Evolutionary conservation across 306 rosid genomes (phyloP).

Genomic region (Begonia masoniana): DNA sequence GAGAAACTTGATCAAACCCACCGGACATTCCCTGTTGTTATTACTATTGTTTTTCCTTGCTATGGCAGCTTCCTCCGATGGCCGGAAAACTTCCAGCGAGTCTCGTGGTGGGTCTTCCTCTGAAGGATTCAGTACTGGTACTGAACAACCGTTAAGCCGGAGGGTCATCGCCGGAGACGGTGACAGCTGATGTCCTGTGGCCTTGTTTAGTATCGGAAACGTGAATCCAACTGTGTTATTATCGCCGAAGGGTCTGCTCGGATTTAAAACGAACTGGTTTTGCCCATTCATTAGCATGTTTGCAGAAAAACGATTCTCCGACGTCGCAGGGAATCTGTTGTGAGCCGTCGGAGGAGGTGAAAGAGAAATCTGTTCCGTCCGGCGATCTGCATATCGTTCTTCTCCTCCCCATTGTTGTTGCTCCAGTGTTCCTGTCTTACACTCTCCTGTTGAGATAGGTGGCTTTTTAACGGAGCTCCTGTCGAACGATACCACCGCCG

Average conservation of each 20-base stretch:
- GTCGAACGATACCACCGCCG: too few species aligned
- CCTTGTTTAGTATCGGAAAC: constrained; percentile 48
- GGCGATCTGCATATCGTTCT: too few species aligned
- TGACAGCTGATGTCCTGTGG: background rate
- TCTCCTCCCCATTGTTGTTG: too few species aligned
- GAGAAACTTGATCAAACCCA: constrained; percentile 13
- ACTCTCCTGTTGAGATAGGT: too few species aligned
- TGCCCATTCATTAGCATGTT: constrained; percentile 10
- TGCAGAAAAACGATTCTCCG: constrained; percentile 11
- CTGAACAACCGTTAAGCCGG: constrained; percentile 1
- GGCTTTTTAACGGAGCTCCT: too few species aligned
- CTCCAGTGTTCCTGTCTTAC: too few species aligned
- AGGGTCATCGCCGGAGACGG: background rate
- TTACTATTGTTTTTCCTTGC: background rate
- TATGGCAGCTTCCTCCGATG: constrained; percentile 14
- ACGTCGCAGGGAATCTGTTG: constrained; percentile 10
- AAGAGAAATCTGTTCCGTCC: too few species aligned
- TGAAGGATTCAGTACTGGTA: background rate
- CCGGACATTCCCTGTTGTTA: background rate
- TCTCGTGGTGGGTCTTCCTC: constrained; percentile 34
- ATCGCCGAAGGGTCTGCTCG: constrained; percentile 14
- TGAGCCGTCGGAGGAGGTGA: background rate
- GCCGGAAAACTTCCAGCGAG: constrained; percentile 44
- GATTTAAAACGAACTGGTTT: constrained; percentile 18
- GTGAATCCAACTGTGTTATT: constrained; percentile 27